These are phyloP conservation scores for Aspergillus egyptiacus DNA, from an alignment of 495 filamentous ascomycete species.

Conservation along the genomic window DNA sequence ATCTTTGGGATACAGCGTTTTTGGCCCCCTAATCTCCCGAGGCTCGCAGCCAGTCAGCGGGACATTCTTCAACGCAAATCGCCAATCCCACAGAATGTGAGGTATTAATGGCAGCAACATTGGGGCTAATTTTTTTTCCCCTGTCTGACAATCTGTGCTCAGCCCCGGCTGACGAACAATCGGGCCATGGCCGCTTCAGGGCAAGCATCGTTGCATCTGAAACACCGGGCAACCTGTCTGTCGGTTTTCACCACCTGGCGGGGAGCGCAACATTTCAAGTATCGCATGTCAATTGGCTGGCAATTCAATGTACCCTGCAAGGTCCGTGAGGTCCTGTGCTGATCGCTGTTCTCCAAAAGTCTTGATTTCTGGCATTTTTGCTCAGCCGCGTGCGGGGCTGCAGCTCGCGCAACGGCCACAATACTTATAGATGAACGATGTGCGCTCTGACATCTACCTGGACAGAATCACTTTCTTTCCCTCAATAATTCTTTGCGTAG, in stretches of 20 bases:
- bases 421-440: background rate
- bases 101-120: constrained; percentile 2
- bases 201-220: constrained; percentile 10
- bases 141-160: constrained; percentile 9
- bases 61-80: background rate
- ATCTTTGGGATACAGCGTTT: background rate
- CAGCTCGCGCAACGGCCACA: background rate
- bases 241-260: background rate
- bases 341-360: constrained; percentile 7
- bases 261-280: background rate
- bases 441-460: background rate
- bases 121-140: constrained; percentile 6
- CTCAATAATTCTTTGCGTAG: background rate
- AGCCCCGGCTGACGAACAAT: constrained; percentile 7
- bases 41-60: constrained; percentile 12
- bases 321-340: background rate
- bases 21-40: constrained; percentile 5
- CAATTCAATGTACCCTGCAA: background rate
- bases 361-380: constrained; percentile 2
- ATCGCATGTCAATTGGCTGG: constrained; percentile 9
- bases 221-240: constrained; percentile 7
- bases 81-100: background rate
- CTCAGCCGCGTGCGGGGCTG: constrained; percentile 10
- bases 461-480: background rate
- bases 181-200: background rate